These are phyloP conservation scores for Letharia lupina DNA, from an alignment of 495 filamentous ascomycete genomes.

Conservation along the genomic window DNA sequence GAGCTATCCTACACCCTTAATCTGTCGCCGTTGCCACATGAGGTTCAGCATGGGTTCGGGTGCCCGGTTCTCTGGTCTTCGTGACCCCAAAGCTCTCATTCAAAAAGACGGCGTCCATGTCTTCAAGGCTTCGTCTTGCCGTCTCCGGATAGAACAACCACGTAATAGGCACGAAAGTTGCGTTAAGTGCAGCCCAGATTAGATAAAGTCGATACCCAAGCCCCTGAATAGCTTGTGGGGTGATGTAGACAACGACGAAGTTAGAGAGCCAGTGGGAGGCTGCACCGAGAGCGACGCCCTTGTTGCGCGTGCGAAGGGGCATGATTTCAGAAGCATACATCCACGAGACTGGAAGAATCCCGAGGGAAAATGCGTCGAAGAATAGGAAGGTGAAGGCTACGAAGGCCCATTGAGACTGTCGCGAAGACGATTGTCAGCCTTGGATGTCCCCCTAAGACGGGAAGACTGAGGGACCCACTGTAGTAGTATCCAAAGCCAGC, in stretches of 20 bases:
- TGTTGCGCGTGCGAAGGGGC: conserved; percentile 62
- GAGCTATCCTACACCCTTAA: no score
- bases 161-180: conserved; percentile 48
- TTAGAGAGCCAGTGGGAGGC: conserved; percentile 43
- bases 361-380: conserved; percentile 56
- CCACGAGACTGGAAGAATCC: conserved; percentile 49
- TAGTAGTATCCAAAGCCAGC: conserved; percentile 28
- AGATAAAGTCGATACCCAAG: conserved; percentile 35
- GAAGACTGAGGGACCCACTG: conserved; percentile 25
- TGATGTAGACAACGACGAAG: conserved; percentile 43
- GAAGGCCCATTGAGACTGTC: conserved; percentile 27
- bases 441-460: neutral
- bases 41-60: no score
- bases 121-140: conserved; percentile 27
- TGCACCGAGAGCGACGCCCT: conserved; percentile 43
- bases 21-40: no score
- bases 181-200: conserved; percentile 33
- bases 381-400: conserved; percentile 50
- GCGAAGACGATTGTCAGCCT: neutral
- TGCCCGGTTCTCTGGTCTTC: conserved; percentile 17
- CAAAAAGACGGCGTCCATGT: conserved; percentile 26
- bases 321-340: conserved; percentile 71
- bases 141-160: conserved; percentile 56
- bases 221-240: conserved; percentile 35
- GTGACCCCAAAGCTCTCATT: conserved; percentile 22